Conservation (phyloP, 2,329 filamentous ascomycete species). For the Macrophomina tecta region DNA sequence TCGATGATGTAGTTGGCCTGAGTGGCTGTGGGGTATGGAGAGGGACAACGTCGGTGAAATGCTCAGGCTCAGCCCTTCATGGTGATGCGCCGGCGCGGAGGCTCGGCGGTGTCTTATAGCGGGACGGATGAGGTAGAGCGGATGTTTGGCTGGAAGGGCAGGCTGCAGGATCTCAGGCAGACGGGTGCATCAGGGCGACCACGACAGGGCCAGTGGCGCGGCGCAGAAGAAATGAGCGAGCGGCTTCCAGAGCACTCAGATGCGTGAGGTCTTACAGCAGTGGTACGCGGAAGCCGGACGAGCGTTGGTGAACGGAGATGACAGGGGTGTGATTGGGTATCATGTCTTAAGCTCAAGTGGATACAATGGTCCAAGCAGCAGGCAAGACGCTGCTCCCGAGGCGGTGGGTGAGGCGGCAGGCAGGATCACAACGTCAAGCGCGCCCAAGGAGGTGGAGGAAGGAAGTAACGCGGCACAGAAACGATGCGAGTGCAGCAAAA, state of each 20-base stretch:
- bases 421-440: slow-evolving; percentile 18
- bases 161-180: slow-evolving; percentile 30
- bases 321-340: slow-evolving; percentile 30
- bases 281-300: slow-evolving; percentile 34
- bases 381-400: slow-evolving; percentile 23
- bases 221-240: slow-evolving; percentile 30
- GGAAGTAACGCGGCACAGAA: slow-evolving; percentile 25
- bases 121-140: not conserved
- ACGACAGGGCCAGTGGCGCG: slow-evolving; percentile 21
- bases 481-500: slow-evolving; percentile 24
- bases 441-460: slow-evolving; percentile 21
- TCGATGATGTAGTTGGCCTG: slow-evolving; percentile 24
- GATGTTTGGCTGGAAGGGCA: slow-evolving; percentile 29
- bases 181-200: slow-evolving; percentile 21
- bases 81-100: slow-evolving; percentile 2
- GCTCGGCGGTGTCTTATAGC: slow-evolving; percentile 15
- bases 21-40: slow-evolving; percentile 20
- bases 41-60: slow-evolving; percentile 28
- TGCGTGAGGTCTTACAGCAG: slow-evolving; percentile 46
- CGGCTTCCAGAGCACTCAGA: slow-evolving; percentile 35
- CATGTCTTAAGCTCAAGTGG: slow-evolving; percentile 29
- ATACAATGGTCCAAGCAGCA: slow-evolving; percentile 29
- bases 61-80: slow-evolving; percentile 24
- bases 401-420: slow-evolving; percentile 17
- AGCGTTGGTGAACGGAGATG: slow-evolving; percentile 14